Evolutionary conservation across 768 basidiomycete genomes (phyloP).

Genomic region (Lactarius deliciosus): DNA sequence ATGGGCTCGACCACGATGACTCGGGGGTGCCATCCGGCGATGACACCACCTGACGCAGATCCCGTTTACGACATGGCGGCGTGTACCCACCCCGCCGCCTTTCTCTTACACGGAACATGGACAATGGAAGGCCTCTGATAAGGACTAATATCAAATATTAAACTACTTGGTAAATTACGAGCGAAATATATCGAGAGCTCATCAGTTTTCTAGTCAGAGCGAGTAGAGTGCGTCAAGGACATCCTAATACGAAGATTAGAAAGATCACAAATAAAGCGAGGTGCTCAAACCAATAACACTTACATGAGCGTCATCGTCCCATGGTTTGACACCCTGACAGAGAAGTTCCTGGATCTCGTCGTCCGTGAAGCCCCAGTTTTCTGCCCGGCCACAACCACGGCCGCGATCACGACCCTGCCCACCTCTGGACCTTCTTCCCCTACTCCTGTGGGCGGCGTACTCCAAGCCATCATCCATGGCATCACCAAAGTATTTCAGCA

Average conservation of each 20-base stretch:
- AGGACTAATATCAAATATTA: background rate
- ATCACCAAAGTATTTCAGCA: background rate
- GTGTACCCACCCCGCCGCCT: too few species aligned
- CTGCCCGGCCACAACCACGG: background rate
- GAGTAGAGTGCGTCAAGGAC: constrained; percentile 12
- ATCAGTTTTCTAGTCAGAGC: background rate
- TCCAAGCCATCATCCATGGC: background rate
- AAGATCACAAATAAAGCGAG: background rate
- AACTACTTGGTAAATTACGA: background rate
- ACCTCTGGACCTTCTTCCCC: background rate
- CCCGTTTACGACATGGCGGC: too few species aligned
- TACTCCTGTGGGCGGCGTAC: background rate
- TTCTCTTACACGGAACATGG: too few species aligned
- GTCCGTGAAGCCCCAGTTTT: background rate
- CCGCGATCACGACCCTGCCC: background rate
- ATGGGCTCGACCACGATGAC: too few species aligned
- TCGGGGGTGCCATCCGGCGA: too few species aligned
- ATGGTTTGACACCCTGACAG: constrained; percentile 44
- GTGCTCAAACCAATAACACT: constrained; percentile 16
- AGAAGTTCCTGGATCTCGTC: constrained; percentile 35
- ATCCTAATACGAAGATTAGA: constrained; percentile 10
- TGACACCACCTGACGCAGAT: too few species aligned
- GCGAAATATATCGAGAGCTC: background rate
- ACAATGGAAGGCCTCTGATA: too few species aligned
- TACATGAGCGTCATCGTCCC: constrained; percentile 47